Conservation (phyloP, 108 stramenopile genomes). For the Pseudonitzschia pungens region DNA sequence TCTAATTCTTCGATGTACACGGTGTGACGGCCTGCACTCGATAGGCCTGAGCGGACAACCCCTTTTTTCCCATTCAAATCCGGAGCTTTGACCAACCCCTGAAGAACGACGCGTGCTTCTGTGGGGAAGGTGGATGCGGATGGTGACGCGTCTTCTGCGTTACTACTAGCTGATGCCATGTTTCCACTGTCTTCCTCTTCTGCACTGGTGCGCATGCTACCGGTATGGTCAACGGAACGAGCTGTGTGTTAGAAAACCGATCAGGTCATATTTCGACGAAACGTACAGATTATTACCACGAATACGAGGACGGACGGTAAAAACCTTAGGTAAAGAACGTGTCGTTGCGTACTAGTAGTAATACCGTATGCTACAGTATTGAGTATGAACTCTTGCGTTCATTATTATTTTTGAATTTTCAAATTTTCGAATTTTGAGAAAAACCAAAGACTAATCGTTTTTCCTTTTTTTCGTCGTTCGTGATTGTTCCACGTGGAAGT, state of each 20-base stretch:
- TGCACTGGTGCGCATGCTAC: not conserved
- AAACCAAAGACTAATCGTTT: too few relatives aligned
- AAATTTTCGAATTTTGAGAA: not conserved
- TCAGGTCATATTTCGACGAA: too few relatives aligned
- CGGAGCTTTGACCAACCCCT: constrained; percentile 44
- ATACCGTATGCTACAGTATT: too few relatives aligned
- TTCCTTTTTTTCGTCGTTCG: too few relatives aligned
- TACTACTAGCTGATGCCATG: constrained; percentile 4
- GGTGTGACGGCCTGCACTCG: constrained; percentile 50
- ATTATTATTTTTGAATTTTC: not conserved
- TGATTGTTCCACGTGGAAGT: too few relatives aligned
- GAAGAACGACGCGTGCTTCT: constrained; percentile 57
- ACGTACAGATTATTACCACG: too few relatives aligned
- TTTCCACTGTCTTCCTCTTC: not conserved
- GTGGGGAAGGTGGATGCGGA: constrained; percentile 43
- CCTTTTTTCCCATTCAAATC: constrained; percentile 78
- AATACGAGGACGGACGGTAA: too few relatives aligned
- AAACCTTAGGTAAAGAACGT: too few relatives aligned
- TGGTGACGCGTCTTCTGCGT: not conserved
- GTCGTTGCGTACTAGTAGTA: too few relatives aligned
- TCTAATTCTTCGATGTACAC: constrained; percentile 46
- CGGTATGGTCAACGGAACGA: too few relatives aligned
- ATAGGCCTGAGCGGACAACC: constrained; percentile 44
- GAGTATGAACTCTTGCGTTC: not conserved
- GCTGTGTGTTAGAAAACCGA: too few relatives aligned